These are phyloP conservation scores for Rhynchosporium agropyri DNA, from an alignment of 2,329 filamentous ascomycete genomes.

Conservation along the genomic window DNA sequence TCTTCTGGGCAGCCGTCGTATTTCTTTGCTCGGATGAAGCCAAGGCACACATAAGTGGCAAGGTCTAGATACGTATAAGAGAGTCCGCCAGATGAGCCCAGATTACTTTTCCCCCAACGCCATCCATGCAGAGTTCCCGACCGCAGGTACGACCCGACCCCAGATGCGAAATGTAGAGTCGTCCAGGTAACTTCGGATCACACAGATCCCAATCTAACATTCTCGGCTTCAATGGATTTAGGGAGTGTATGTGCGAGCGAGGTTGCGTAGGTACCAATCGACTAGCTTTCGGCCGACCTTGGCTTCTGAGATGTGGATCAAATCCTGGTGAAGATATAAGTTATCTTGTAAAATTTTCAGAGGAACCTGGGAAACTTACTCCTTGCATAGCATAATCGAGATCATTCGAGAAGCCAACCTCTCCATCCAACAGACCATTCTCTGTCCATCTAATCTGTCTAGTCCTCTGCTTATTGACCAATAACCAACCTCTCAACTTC, in stretches of 20 bases:
- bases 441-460: slow-evolving; percentile 95
- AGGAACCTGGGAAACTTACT: slow-evolving; percentile 55
- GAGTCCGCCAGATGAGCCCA: slow-evolving; percentile 10
- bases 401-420: slow-evolving; percentile 90
- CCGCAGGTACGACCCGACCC: slow-evolving; percentile 25
- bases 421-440: slow-evolving; percentile 86
- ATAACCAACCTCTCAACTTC: slow-evolving; percentile 87
- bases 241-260: slow-evolving; percentile 79
- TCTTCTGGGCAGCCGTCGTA: no score
- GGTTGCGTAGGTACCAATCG: slow-evolving; percentile 98
- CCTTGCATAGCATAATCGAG: slow-evolving; percentile 97
- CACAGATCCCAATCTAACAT: slow-evolving; percentile 48
- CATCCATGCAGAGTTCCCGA: slow-evolving; percentile 36
- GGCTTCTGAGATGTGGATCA: slow-evolving; percentile 98
- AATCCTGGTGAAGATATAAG: slow-evolving; percentile 59
- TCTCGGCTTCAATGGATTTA: not conserved
- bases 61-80: not conserved
- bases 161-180: slow-evolving; percentile 31
- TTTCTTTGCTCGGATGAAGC: no score
- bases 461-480: slow-evolving; percentile 98
- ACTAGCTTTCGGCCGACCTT: slow-evolving; percentile 97
- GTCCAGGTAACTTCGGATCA: slow-evolving; percentile 9
- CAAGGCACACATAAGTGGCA: no score
- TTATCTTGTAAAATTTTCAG: not conserved
- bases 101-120: slow-evolving; percentile 37